These are phyloP conservation scores for Nelumbo lutea DNA, from an alignment of 164 flowering plant genomes.

Conservation along the genomic window DNA sequence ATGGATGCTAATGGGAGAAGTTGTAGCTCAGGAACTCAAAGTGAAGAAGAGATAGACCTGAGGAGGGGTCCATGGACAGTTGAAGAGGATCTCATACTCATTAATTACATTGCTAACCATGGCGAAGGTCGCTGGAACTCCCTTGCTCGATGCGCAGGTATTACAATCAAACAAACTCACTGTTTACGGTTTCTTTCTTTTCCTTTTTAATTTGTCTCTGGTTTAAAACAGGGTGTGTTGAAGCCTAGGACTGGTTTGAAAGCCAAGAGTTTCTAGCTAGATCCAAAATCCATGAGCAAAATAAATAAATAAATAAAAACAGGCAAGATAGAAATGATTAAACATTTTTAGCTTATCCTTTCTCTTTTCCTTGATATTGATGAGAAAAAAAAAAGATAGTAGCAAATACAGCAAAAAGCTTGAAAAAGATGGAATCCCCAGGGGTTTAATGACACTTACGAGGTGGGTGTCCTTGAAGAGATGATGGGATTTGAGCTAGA, in stretches of 20 bases:
- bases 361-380: too few species aligned
- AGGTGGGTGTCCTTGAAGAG: too few species aligned
- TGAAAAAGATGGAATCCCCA: too few species aligned
- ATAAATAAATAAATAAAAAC: too few species aligned
- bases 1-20: constrained; percentile 24
- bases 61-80: constrained; percentile 81
- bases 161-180: not conserved
- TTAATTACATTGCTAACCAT: constrained; percentile 50
- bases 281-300: not conserved
- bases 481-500: too few species aligned
- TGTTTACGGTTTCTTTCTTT: not conserved
- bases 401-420: not conserved
- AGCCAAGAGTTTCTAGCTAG: not conserved
- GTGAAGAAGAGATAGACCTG: constrained; percentile 38
- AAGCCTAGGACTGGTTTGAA: not conserved
- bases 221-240: not conserved
- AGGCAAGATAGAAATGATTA: too few species aligned
- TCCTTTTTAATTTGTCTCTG: not conserved
- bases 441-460: too few species aligned
- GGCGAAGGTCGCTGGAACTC: constrained; percentile 81
- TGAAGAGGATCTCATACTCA: constrained; percentile 60
- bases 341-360: too few species aligned
- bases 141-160: constrained; percentile 63
- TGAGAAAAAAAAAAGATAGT: not conserved
- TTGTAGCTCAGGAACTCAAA: constrained; percentile 13